Base-by-base conservation (phyloP, 257 asterid genomes). In the Ilex aquifolium region DNA sequence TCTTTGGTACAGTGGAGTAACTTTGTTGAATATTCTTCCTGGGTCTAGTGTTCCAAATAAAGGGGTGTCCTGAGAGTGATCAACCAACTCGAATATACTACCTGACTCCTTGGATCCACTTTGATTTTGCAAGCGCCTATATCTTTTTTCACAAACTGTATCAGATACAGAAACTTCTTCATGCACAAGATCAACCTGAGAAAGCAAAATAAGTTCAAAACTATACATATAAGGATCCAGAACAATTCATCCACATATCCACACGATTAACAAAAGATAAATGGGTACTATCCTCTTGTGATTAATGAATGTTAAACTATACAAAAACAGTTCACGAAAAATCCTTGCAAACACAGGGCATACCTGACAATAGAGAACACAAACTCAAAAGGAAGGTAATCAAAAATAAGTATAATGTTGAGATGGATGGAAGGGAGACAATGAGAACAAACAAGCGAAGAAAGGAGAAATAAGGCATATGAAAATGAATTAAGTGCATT, bases 1-100 rank as follows among this genome's bases (percentile, higher is more conserved):
- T 79, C 97, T 85, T 69, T 92, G 97, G 79, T 77, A 85, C 66
- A 92, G 86, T 59, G 99, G 96, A 63, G 83, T 70, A 65, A 62
- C 80, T 60, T 60, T 76, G 64, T 75, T 82, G 67, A 57, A 65
- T 62, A 36, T 79, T 70, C 76, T 70, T 60, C 73, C 88, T 9
- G 75, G 66, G 64, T 80, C 85, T 36, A 74, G 68, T 69, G 65
- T 76, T 70, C 76, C 85, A 64, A 62, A 67, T 42, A 65, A 61
- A 69, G 77, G 68, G 65, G 91, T 75, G 65, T 69, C 74, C 53
- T 80, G 89, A 59, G 74, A 65, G 59, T 77, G 88, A 16, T 83
- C 83, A 27, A 74, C 80, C 63, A 81, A 80, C 64, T 76, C 90
- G 60, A 67, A 67, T 61, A 72, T 67, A 49, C 77, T 68, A 29